Evolutionary conservation across 495 filamentous ascomycete species (phyloP).

Genomic region (Cenococcum geophilum): DNA sequence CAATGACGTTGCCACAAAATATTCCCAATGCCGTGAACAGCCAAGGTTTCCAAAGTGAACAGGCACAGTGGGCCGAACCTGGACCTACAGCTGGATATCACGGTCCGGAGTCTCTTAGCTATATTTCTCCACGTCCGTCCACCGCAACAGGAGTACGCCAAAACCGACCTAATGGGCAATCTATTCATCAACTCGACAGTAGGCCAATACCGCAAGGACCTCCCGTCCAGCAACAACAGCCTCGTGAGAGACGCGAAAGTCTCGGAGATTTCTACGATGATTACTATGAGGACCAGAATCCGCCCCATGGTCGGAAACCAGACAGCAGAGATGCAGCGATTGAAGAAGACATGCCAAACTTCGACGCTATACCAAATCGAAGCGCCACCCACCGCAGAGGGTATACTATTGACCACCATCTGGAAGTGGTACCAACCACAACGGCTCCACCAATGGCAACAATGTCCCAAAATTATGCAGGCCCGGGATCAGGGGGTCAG

Average conservation of each 20-base stretch:
- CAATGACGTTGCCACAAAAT: slow-evolving; percentile 28
- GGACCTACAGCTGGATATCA: slow-evolving; percentile 33
- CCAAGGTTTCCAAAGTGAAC: slow-evolving; percentile 5
- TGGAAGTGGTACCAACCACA: slow-evolving; percentile 32
- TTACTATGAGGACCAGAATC: slow-evolving; percentile 42
- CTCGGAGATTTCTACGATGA: slow-evolving; percentile 49
- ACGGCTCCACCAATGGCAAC: slow-evolving; percentile 7
- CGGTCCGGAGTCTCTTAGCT: slow-evolving; percentile 33
- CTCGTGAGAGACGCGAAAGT: slow-evolving; percentile 16
- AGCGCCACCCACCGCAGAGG: slow-evolving; percentile 32
- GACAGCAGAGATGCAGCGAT: slow-evolving; percentile 30
- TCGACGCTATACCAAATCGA: slow-evolving; percentile 55
- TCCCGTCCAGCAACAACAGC: slow-evolving; percentile 15
- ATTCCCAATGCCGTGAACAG: background rate
- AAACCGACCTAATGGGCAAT: slow-evolving; percentile 11
- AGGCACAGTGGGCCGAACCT: slow-evolving; percentile 34
- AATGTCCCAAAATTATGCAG: slow-evolving; percentile 4
- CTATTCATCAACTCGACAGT: slow-evolving; percentile 23
- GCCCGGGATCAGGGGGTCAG: slow-evolving; percentile 32
- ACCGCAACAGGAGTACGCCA: slow-evolving; percentile 45
- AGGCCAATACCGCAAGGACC: slow-evolving; percentile 32
- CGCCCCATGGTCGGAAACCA: slow-evolving; percentile 1
- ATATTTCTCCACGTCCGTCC: slow-evolving; percentile 43
- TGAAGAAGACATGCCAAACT: slow-evolving; percentile 64
- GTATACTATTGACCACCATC: slow-evolving; percentile 46